These are phyloP conservation scores for Drechslerella stenobrocha DNA, from an alignment of 2,329 filamentous ascomycete genomes.

Conservation along the genomic window DNA sequence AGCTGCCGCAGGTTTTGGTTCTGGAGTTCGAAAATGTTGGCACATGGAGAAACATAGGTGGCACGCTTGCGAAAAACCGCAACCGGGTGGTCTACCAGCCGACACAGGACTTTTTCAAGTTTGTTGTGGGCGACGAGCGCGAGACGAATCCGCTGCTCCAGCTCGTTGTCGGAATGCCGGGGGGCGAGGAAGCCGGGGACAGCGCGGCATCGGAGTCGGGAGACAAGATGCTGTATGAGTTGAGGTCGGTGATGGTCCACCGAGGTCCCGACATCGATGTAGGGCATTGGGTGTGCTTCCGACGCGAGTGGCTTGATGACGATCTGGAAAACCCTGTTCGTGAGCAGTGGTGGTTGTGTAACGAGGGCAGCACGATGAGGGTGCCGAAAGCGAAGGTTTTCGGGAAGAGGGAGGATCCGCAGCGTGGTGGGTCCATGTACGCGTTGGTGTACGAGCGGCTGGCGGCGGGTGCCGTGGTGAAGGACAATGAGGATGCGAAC, in stretches of 20 bases:
- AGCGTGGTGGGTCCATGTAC: slow-evolving; percentile 7
- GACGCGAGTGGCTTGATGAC: slow-evolving; percentile 35
- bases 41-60: neutral
- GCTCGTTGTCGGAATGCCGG: neutral
- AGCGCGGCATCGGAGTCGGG: slow-evolving; percentile 5
- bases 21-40: slow-evolving; percentile 27
- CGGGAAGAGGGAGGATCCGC: slow-evolving; percentile 3
- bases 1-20: slow-evolving; percentile 16
- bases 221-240: slow-evolving; percentile 14
- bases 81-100: slow-evolving; percentile 9
- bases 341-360: slow-evolving; percentile 36
- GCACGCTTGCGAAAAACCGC: slow-evolving; percentile 1
- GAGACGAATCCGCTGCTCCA: neutral
- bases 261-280: neutral
- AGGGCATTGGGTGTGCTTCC: slow-evolving; percentile 32
- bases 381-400: slow-evolving; percentile 10
- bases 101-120: slow-evolving; percentile 10
- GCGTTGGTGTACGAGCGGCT: slow-evolving; percentile 28
- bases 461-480: neutral
- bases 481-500: no score
- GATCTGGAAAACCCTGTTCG: neutral
- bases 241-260: slow-evolving; percentile 25
- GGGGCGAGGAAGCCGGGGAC: neutral
- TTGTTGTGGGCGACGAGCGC: slow-evolving; percentile 7
- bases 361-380: slow-evolving; percentile 17